Evolutionary conservation across 2,329 filamentous ascomycete genomes (phyloP), one percentile per base, ranked within the genome.

Genomic region (Pseudocercospora macadamiae): DNA sequence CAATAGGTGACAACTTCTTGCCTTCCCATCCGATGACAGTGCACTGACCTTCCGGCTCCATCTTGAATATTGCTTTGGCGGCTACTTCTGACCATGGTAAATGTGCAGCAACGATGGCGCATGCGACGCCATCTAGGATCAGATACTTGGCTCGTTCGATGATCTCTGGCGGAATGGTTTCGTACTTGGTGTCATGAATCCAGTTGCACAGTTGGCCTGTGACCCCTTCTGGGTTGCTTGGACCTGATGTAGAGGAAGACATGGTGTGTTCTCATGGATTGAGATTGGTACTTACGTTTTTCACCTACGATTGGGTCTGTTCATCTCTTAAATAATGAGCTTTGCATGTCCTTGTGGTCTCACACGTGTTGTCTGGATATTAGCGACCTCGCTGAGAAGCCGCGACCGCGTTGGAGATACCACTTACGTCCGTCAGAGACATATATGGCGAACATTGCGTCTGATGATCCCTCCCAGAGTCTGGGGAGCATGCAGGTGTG

Each of bases 41-140:
- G 37, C 56, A 59, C 25, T 54, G 49, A 7, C 51, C 56, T 21
- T 16, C 39, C 8, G 49, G 56, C 18, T 59, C 56, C 49, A 54
- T 59, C 19, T 59, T 59, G 51, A 59, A 54, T 7, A 54, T 54
- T 14, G 28, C 49, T 9, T 59, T 54, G 10, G 56, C 56, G 8
- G 56, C 56, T 28, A 39, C 47, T 14, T 59, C 56, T 9, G 56
- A 59, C 56, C 56, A 59, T 42, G 56, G 56, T 8, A 59, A 42
- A 51, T 59, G 56, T 49, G 56, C 26, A 37, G 26, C 56, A 3
- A 59, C 56, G 18, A 59, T 30, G 16, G 51, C 39, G 30, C 56
- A 59, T n/a, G 51, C 56, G 9, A 59, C 51, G 19, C 56, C 56
- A 30, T 59, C 51, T 12, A 59, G 51, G 12, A 54, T 59, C 18